Conservation (phyloP, 331 rosid species). For the Malus hybrid region DNA sequence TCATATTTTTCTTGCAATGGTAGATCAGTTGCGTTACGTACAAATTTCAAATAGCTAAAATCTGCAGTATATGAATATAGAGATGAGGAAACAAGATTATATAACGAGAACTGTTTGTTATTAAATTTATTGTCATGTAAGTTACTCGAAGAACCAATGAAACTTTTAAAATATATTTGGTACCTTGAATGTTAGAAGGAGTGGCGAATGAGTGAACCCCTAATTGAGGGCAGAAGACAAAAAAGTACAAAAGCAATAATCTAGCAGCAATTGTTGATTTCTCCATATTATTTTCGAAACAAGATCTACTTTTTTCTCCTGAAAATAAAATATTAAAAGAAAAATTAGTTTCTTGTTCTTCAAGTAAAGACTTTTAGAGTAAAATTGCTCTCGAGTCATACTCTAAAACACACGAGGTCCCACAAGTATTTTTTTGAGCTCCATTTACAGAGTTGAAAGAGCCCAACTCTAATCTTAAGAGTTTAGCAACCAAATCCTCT, state of each 20-base stretch:
- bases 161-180: no score
- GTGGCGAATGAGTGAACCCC: neutral
- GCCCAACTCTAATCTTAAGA: no score
- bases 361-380: no score
- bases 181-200: neutral
- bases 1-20: neutral
- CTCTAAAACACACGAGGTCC: no score
- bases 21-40: neutral
- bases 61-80: neutral
- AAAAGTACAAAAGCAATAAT: neutral
- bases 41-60: neutral
- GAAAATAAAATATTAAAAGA: neutral
- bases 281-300: neutral
- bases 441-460: no score
- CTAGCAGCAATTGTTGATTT: neutral
- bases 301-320: neutral
- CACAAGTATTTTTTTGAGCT: no score
- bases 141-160: neutral
- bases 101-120: neutral
- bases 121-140: no score
- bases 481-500: no score
- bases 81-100: neutral
- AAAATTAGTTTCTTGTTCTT: neutral
- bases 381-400: no score
- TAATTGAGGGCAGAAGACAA: neutral